phyloP scores from a whole-genome alignment of 2,329 filamentous ascomycete genomes.

The Arthrobotrys entomopaga region DNA sequence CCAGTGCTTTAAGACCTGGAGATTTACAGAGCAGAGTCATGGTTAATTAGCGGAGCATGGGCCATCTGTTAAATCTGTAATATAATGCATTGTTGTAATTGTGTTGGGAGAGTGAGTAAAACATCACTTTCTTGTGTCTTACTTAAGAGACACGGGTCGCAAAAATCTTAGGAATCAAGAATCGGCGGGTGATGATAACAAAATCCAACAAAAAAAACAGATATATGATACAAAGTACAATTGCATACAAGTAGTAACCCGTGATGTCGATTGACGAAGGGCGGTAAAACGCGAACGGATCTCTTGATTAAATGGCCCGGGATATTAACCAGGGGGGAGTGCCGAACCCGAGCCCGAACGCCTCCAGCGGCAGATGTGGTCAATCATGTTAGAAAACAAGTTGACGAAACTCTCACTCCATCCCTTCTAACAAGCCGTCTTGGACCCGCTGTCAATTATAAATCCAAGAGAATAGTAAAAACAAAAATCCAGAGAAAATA shows the following conservation, averaged over 20 bases:
- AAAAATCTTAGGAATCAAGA: too few species aligned
- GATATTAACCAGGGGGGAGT: slow-evolving; percentile 19
- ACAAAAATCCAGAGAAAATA: slow-evolving; percentile 10
- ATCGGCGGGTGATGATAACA: too few species aligned
- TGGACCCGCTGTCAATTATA: slow-evolving; percentile 34
- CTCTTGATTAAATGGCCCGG: background rate
- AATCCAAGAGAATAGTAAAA: background rate
- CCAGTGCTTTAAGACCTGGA: background rate
- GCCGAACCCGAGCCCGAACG: slow-evolving; percentile 3
- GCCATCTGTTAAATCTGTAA: too few species aligned
- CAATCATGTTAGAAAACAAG: slow-evolving; percentile 32
- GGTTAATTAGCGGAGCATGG: too few species aligned
- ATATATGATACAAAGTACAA: too few species aligned
- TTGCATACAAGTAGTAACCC: too few species aligned
- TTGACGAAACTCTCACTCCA: slow-evolving; percentile 31
- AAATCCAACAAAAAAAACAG: too few species aligned
- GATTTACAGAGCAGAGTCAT: background rate
- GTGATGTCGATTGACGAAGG: too few species aligned
- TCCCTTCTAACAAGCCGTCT: slow-evolving; percentile 27
- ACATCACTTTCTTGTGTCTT: too few species aligned
- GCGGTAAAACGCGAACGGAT: background rate
- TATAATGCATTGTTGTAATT: too few species aligned
- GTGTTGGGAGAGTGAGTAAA: too few species aligned
- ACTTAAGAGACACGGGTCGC: too few species aligned
- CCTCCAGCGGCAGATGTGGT: slow-evolving; percentile 21